Conservation (phyloP, 371 early-diverging fungal species). For the Saksenaea oblongispora region DNA sequence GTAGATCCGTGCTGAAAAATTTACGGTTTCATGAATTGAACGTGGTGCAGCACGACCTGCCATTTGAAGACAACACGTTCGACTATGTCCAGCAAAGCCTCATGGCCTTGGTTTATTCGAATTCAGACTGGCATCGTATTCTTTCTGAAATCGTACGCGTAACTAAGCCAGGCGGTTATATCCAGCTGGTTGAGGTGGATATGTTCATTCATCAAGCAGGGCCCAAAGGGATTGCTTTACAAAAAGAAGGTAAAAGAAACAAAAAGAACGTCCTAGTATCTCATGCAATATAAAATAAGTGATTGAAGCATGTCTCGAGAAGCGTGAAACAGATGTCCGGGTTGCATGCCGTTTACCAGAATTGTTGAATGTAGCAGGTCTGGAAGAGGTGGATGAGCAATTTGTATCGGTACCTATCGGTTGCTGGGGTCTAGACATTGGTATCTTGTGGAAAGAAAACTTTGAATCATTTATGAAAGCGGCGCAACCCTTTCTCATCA, state of each 20-base stretch:
- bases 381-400: conserved; percentile 16
- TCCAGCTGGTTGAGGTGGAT: conserved; percentile 12
- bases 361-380: conserved; percentile 14
- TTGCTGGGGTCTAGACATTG: conserved; percentile 36
- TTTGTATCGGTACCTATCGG: conserved; percentile 32
- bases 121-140: conserved; percentile 16
- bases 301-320: conserved; percentile 7
- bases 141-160: conserved; percentile 26
- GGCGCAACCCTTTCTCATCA: conserved; percentile 18
- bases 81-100: conserved; percentile 29
- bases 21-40: conserved; percentile 28
- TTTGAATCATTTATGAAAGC: conserved; percentile 28
- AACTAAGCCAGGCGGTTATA: conserved; percentile 26
- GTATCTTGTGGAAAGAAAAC: conserved; percentile 35
- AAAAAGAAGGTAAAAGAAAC: conserved; percentile 1
- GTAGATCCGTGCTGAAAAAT: conserved; percentile 17
- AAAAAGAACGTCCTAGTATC: not conserved
- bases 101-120: conserved; percentile 15
- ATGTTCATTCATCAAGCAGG: conserved; percentile 5
- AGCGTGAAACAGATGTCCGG: conserved; percentile 20
- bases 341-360: conserved; percentile 20
- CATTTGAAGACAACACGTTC: conserved; percentile 21
- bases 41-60: conserved; percentile 15
- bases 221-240: conserved; percentile 2
- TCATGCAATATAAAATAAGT: conserved; percentile 10